phyloP scores from a whole-genome alignment of 169 alveolate species.

The Perkinsus marinus region DNA sequence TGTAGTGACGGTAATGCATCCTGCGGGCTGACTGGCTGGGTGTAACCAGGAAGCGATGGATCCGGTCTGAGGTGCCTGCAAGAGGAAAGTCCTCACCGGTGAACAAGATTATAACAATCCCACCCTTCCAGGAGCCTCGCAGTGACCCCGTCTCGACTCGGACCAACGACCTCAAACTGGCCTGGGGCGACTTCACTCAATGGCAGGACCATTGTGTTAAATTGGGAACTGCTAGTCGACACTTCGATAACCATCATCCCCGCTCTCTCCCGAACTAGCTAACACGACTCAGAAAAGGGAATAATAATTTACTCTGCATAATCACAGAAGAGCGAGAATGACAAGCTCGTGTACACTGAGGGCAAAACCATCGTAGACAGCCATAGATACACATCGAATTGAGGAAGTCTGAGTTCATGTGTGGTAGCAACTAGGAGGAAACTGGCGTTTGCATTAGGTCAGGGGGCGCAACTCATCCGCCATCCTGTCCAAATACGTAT shows the following conservation, averaged over 20 bases:
- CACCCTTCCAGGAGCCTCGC: background rate
- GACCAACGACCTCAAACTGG: background rate
- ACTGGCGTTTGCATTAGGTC: background rate
- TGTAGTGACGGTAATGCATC: background rate
- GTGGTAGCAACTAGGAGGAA: background rate
- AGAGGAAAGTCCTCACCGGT: background rate
- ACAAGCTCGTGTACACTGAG: too few relatives aligned
- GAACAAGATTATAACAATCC: background rate
- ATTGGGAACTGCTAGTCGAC: too few relatives aligned
- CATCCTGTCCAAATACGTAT: background rate
- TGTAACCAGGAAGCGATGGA: background rate
- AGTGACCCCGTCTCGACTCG: background rate
- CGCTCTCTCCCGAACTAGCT: too few relatives aligned
- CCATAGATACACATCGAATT: background rate
- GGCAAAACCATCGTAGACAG: background rate
- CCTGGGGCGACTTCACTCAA: background rate
- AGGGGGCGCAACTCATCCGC: too few relatives aligned
- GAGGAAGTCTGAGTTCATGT: too few relatives aligned
- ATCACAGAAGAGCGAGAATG: too few relatives aligned
- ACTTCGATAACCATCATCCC: too few relatives aligned
- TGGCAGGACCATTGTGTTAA: background rate
- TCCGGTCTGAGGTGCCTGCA: background rate
- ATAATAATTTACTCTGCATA: too few relatives aligned
- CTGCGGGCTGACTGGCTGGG: background rate
- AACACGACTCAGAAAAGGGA: too few relatives aligned